Conservation (phyloP, 345 rosid genomes). For the Durio zibethinus region DNA sequence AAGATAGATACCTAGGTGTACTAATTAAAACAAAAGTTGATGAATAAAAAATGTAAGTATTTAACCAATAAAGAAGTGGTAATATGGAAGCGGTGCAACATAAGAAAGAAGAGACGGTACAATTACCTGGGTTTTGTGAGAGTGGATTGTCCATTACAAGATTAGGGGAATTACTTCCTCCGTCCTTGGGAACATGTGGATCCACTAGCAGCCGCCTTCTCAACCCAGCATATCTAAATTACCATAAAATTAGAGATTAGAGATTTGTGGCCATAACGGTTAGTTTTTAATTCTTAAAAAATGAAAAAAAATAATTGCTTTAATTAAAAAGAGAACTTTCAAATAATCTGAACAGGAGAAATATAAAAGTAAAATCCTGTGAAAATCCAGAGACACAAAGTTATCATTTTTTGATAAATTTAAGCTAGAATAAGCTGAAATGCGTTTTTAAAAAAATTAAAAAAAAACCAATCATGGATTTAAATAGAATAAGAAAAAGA, state of each 20-base stretch:
- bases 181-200: constrained; percentile 64
- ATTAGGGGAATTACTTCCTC: constrained; percentile 53
- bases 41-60: neutral
- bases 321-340: neutral
- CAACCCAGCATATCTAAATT: constrained; percentile 72
- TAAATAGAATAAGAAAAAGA: neutral
- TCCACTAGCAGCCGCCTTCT: constrained; percentile 76
- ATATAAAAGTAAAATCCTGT: neutral
- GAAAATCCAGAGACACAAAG: constrained; percentile 17
- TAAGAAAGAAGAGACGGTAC: constrained; percentile 15
- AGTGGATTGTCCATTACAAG: constrained; percentile 84
- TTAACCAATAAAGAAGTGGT: neutral
- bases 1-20: neutral
- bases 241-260: neutral
- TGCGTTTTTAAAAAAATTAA: too few relatives aligned
- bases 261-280: neutral
- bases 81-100: neutral
- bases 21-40: neutral
- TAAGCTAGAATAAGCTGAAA: constrained; percentile 10
- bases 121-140: constrained; percentile 90
- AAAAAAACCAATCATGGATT: neutral
- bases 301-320: too few relatives aligned
- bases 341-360: neutral
- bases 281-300: neutral
- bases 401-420: neutral